These are phyloP conservation scores for Jatropha podagrica DNA, from an alignment of 441 rosid genomes.

Conservation along the genomic window DNA sequence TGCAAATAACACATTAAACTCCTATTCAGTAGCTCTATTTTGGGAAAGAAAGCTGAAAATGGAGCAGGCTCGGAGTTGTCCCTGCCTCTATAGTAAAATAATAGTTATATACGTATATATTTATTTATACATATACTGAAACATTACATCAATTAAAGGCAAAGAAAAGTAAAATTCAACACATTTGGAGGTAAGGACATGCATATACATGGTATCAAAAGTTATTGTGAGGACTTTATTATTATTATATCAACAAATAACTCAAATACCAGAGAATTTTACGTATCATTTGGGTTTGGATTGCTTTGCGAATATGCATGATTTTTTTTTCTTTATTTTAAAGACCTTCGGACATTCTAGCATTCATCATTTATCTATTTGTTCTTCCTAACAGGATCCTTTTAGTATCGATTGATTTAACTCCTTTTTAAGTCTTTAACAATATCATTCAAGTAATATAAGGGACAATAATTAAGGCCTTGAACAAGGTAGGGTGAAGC, in stretches of 20 bases:
- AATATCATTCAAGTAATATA: no score
- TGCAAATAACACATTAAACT: not conserved
- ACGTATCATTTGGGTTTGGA: not conserved
- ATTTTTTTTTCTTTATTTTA: not conserved
- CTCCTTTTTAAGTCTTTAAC: not conserved
- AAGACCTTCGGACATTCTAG: no score
- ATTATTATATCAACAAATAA: not conserved
- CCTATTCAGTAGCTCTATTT: not conserved
- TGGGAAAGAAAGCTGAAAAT: not conserved
- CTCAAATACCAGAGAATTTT: not conserved
- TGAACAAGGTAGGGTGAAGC: not conserved
- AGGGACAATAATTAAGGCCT: not conserved
- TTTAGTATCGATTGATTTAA: no score
- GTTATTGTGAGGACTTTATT: not conserved
- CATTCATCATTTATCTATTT: no score
- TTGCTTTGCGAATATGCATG: not conserved
- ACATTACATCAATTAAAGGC: not conserved
- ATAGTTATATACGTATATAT: not conserved
- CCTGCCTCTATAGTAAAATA: not conserved
- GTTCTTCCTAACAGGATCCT: no score
- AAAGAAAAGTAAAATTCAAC: not conserved
- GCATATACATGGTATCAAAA: not conserved
- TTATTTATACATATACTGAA: no score
- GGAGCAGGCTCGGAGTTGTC: not conserved
- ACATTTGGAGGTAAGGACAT: not conserved